Evolutionary conservation across 805 yeast species (phyloP).

Genomic region (Metschnikowia similis): DNA sequence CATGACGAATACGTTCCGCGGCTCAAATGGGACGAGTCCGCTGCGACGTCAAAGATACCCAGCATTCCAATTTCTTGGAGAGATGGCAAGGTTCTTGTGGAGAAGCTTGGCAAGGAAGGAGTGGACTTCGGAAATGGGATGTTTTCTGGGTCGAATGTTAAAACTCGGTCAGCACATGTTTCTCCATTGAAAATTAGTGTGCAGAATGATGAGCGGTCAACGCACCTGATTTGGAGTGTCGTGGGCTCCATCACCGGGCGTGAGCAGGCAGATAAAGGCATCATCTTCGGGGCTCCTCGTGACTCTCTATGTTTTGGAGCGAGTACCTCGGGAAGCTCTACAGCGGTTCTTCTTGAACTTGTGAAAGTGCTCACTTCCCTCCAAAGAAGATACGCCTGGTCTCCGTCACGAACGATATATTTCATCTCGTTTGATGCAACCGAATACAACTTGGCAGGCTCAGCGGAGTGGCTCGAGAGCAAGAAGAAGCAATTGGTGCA

Average conservation of each 20-base stretch:
- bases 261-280: conserved; percentile 70
- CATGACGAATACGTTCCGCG: conserved; percentile 36
- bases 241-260: conserved; percentile 73
- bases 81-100: conserved; percentile 46
- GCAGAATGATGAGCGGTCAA: conserved; percentile 40
- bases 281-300: conserved; percentile 78
- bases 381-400: conserved; percentile 67
- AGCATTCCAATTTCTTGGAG: conserved; percentile 72
- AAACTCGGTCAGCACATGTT: conserved; percentile 7
- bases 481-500: conserved; percentile 49
- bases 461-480: conserved; percentile 70
- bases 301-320: conserved; percentile 81
- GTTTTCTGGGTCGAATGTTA: conserved; percentile 23
- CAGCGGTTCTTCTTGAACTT: conserved; percentile 66
- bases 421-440: conserved; percentile 84
- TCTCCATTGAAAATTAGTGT: conserved; percentile 24
- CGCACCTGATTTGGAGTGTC: conserved; percentile 75
- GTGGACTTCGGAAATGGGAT: conserved; percentile 25
- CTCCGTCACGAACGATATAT: conserved; percentile 75
- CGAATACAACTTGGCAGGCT: conserved; percentile 77
- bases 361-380: conserved; percentile 63
- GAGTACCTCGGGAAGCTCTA: conserved; percentile 65
- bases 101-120: conserved; percentile 28
- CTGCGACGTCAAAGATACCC: conserved; percentile 65
- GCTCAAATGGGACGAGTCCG: conserved; percentile 43